These are phyloP conservation scores for Camellia granthamiana DNA, from an alignment of 148 eudicot genomes.

Conservation along the genomic window DNA sequence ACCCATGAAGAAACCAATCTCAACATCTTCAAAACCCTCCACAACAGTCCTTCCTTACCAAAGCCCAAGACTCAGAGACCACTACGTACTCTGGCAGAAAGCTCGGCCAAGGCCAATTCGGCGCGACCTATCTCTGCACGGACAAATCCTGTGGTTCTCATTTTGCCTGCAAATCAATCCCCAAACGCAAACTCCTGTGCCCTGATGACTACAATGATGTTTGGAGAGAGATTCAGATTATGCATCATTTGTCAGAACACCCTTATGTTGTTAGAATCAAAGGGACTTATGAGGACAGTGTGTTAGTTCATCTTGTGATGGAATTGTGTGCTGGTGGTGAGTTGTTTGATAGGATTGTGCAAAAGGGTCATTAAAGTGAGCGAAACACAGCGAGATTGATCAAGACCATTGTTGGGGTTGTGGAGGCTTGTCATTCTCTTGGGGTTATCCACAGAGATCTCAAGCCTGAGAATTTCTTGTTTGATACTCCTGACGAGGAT, in stretches of 20 bases:
- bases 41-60: slow-evolving; percentile 50
- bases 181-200: slow-evolving; percentile 58
- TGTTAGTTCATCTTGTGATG: slow-evolving; percentile 73
- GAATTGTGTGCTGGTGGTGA: slow-evolving; percentile 75
- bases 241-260: slow-evolving; percentile 71
- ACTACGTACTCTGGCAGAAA: slow-evolving; percentile 53
- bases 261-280: slow-evolving; percentile 57
- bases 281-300: slow-evolving; percentile 64
- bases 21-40: slow-evolving; percentile 38
- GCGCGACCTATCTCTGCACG: slow-evolving; percentile 56
- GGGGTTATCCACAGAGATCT: slow-evolving; percentile 85
- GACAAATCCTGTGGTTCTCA: slow-evolving; percentile 44
- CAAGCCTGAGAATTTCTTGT: slow-evolving; percentile 79
- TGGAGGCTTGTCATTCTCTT: slow-evolving; percentile 74
- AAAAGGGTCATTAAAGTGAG: slow-evolving; percentile 75
- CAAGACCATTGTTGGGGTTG: slow-evolving; percentile 67
- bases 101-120: slow-evolving; percentile 76
- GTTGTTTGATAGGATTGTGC: slow-evolving; percentile 67
- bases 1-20: slow-evolving; percentile 29
- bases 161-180: slow-evolving; percentile 77
- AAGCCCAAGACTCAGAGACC: slow-evolving; percentile 59
- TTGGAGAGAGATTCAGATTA: slow-evolving; percentile 78
- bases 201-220: slow-evolving; percentile 74
- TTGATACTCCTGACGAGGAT: slow-evolving; percentile 54
- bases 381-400: slow-evolving; percentile 52